Evolutionary conservation across 805 yeast species (phyloP).

Genomic region (Nakazawaea laoshanensis): DNA sequence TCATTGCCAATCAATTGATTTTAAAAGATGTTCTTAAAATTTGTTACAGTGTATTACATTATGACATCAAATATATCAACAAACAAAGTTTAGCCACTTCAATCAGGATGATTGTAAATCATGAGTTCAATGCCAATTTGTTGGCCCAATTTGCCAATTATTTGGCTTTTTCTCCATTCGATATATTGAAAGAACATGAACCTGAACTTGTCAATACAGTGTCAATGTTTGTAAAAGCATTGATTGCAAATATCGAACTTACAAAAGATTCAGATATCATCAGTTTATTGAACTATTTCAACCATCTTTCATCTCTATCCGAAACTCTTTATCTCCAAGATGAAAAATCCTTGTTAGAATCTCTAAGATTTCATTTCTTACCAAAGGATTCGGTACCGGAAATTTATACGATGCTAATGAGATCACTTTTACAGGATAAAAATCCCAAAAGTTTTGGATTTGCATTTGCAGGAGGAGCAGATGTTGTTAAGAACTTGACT

Average conservation of each 20-base stretch:
- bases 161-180: conserved; percentile 7
- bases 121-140: background rate
- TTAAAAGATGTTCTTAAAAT: conserved; percentile 5
- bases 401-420: conserved; percentile 7
- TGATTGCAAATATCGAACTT: background rate
- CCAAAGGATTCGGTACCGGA: background rate
- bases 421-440: background rate
- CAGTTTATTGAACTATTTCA: conserved; percentile 7
- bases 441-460: background rate
- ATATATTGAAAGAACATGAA: background rate
- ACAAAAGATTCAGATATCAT: background rate
- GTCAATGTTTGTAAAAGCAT: background rate
- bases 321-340: conserved; percentile 2
- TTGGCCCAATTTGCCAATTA: conserved; percentile 6
- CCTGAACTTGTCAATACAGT: background rate
- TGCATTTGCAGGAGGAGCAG: background rate
- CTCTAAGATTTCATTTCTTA: background rate
- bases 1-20: background rate
- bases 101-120: background rate
- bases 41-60: conserved; percentile 5
- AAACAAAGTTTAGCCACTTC: background rate
- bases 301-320: conserved; percentile 3
- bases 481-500: conserved; percentile 4
- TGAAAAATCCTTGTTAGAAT: background rate
- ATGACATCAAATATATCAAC: background rate